Conservation (phyloP, 441 rosid species). For the Manihot esculenta region DNA sequence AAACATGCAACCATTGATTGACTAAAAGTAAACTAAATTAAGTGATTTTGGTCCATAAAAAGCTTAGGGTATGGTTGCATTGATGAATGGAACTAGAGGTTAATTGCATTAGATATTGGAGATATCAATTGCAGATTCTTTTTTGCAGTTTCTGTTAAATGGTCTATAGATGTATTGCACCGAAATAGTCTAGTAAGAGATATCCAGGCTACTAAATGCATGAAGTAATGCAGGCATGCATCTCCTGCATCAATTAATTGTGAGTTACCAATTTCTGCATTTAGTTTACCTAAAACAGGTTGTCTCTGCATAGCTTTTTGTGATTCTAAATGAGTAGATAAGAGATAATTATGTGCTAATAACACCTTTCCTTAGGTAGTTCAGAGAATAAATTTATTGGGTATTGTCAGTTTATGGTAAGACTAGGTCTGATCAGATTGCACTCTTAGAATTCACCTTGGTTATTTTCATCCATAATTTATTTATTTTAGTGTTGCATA, state of each 20-base stretch:
- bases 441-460: background rate
- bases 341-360: background rate
- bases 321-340: slow-evolving; percentile 5
- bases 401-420: background rate
- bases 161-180: background rate
- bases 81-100: background rate
- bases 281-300: background rate
- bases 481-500: background rate
- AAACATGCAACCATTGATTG: too few species aligned
- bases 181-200: background rate
- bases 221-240: background rate
- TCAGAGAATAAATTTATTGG: background rate
- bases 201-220: background rate
- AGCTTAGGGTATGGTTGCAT: background rate
- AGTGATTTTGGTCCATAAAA: background rate
- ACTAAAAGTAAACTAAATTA: background rate
- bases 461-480: background rate
- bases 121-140: background rate
- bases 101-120: too few species aligned
- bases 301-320: background rate
- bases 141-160: too few species aligned
- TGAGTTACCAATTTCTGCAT: background rate
- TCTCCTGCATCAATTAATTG: background rate
- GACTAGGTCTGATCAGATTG: background rate
- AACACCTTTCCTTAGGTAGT: background rate